Percentiles rank a stretch among this genome's conserved stretches.
Evolutionary conservation across 208 protist genomes (phyloP).

Genomic region (Acanthamoeba castellanii): DNA sequence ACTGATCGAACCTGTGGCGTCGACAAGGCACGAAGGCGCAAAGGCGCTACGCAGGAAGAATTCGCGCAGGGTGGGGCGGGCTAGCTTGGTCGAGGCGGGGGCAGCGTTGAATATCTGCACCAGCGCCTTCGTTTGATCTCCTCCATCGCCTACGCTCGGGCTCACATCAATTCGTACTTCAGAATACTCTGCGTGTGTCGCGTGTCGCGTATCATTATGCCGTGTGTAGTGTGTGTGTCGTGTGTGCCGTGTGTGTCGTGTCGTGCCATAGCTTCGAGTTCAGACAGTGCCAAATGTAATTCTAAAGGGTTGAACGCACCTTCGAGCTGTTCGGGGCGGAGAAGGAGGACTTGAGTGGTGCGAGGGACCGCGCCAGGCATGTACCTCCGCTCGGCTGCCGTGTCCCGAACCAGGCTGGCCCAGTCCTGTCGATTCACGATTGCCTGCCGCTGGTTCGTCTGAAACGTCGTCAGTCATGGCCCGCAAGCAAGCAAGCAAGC

Average conservation of each 20-base stretch:
- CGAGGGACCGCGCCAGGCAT: not conserved
- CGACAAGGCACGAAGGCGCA: not conserved
- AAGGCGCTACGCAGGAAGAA: not conserved
- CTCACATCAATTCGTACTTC: not conserved
- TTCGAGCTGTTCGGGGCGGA: not conserved
- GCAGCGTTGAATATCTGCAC: conserved; percentile 17
- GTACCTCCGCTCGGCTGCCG: not conserved
- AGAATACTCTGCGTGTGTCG: not conserved
- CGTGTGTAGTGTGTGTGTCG: not conserved
- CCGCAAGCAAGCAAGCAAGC: not conserved
- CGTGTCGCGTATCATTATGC: not conserved
- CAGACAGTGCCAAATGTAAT: not conserved
- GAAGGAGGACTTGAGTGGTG: conserved; percentile 11
- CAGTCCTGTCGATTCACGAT: not conserved
- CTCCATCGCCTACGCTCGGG: not conserved
- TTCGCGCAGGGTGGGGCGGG: not conserved
- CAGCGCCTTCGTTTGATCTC: not conserved
- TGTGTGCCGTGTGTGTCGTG: not conserved
- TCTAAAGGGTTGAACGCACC: not conserved
- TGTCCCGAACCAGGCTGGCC: not conserved
- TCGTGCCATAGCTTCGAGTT: not conserved
- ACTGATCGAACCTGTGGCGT: not conserved
- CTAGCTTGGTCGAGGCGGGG: not conserved
- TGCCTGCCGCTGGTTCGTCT: not conserved
- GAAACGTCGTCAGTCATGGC: not conserved